phyloP scores from a whole-genome alignment of 345 rosid genomes.

The Acer campestre region DNA sequence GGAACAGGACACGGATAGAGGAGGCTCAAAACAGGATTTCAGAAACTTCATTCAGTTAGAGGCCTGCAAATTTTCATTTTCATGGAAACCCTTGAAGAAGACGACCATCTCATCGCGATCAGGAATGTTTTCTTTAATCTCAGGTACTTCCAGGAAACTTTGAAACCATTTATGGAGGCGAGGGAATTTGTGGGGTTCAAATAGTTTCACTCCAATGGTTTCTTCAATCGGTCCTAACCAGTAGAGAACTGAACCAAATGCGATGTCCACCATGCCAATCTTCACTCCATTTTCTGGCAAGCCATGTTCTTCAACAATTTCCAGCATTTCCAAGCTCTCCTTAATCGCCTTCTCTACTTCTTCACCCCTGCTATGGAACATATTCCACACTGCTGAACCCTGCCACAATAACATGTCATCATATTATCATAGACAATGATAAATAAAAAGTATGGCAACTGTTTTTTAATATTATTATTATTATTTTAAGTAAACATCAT shows the following conservation, averaged over 20 bases:
- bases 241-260: slow-evolving; percentile 15
- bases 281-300: slow-evolving; percentile 18
- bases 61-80: neutral
- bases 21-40: neutral
- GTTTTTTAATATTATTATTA: too few relatives aligned
- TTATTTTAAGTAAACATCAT: too few relatives aligned
- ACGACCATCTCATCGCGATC: neutral
- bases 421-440: too few relatives aligned
- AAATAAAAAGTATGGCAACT: too few relatives aligned
- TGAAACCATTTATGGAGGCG: slow-evolving; percentile 18
- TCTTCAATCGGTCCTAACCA: slow-evolving; percentile 16
- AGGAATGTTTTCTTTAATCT: slow-evolving; percentile 25
- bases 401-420: neutral
- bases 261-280: slow-evolving; percentile 26
- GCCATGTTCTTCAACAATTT: slow-evolving; percentile 21
- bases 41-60: neutral
- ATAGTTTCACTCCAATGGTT: neutral
- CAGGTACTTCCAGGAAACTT: slow-evolving; percentile 12
- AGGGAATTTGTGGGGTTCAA: slow-evolving; percentile 24
- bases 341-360: slow-evolving; percentile 23
- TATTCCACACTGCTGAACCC: slow-evolving; percentile 7
- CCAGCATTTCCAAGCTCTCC: slow-evolving; percentile 18
- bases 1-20: too few relatives aligned
- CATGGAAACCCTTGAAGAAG: neutral
- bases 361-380: neutral